A percentile compares a stretch with the other conserved stretches of the same genome.
These are phyloP conservation scores for Aspergillus awamori DNA, from an alignment of 2,329 filamentous ascomycete genomes.

Conservation along the genomic window DNA sequence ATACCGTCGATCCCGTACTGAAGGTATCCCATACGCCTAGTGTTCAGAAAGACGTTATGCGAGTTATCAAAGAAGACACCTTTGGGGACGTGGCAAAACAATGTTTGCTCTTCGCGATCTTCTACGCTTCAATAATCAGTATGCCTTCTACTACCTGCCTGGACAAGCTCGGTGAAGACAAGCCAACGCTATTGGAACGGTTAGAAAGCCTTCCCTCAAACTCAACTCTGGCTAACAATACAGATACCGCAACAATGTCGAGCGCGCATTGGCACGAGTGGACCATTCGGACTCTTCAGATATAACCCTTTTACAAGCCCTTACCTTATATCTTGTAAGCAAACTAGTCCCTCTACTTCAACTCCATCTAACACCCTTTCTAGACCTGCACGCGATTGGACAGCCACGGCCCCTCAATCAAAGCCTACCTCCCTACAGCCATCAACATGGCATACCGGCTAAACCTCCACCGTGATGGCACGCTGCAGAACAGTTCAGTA, in stretches of 20 bases:
- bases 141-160: conserved; percentile 19
- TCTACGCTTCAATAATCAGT: conserved; percentile 20
- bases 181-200: conserved; percentile 14
- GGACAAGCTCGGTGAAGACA: conserved; percentile 18
- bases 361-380: background rate
- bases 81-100: background rate
- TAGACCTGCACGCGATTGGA: conserved; percentile 23
- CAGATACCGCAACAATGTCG: conserved; percentile 25
- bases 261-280: conserved; percentile 17
- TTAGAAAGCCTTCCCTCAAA: conserved; percentile 3
- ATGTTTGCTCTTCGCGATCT: conserved; percentile 25
- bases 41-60: conserved; percentile 51
- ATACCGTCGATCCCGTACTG: conserved; percentile 56
- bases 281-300: conserved; percentile 18
- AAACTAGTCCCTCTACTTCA: too few species aligned
- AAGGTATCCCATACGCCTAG: conserved; percentile 60
- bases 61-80: conserved; percentile 30
- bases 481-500: conserved; percentile 1
- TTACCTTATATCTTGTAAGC: conserved; percentile 26
- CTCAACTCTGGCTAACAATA: background rate
- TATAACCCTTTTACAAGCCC: conserved; percentile 24
- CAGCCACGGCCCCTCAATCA: conserved; percentile 17
- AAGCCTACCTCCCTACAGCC: conserved; percentile 11
- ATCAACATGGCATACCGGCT: conserved; percentile 19
- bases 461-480: conserved; percentile 19